Evolutionary conservation across 208 protist species (phyloP), one percentile per base, ranked within the genome.

Genomic region (Crithidia mellificae): DNA sequence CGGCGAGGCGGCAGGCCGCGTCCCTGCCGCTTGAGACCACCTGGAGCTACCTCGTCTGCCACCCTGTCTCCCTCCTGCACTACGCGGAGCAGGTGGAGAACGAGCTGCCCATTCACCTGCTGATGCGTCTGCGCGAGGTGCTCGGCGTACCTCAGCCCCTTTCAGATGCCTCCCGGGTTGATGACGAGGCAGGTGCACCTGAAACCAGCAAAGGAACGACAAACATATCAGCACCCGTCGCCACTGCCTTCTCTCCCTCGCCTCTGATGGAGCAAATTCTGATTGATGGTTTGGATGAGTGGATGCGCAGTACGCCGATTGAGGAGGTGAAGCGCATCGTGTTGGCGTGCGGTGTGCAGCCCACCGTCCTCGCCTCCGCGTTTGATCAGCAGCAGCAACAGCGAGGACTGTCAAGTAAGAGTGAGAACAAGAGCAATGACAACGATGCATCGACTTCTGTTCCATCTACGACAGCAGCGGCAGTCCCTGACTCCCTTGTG

Each of bases 241-340:
- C 49, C 3, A 0, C 54, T 5, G 9, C 39, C 6, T 56, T 50
- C 50, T 80, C 75, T 6, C 15, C 25, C 7, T 72, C 74, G 0
- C 73, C 85, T 9, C 27, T 92, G 15, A 54, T 71, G 29, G 88
- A 93, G 71, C 91, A 96, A 78, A 78, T 93, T 49, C 72, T 94
- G 34, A 84, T 96, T 58, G 91, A 96, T 58, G 88, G 73, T 0
- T 17, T 96, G 14, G 91, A 93, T 50, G 71, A 71, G 3, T 96
- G 87, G 87, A 78, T 94, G 78, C 27, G 29, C 14, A 17, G 68
- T 22, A 72, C 70, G 22, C 51, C 61, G 1, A 22, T 63, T 2
- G 65, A 68, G 17, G 81, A 88, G 51, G 83, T 82, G 46, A 78
- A 85, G 38, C 73, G 77, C 25, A 51, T 96, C 11, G 63, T 92